phyloP scores from a whole-genome alignment of 2,329 filamentous ascomycete genomes.

The Hymenotorrendiella dingleyae region DNA sequence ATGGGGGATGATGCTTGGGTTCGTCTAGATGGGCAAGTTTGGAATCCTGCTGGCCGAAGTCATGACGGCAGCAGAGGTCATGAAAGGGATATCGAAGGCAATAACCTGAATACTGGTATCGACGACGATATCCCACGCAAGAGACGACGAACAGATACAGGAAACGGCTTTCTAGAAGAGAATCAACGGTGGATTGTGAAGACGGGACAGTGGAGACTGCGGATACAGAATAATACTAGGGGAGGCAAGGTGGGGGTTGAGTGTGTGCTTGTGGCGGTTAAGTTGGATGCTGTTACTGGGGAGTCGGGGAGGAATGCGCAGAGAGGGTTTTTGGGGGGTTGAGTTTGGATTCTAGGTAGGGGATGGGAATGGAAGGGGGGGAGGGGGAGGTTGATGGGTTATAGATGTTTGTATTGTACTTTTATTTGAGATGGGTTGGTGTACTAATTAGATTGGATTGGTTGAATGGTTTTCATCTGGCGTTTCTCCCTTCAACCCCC shows the following conservation, averaged over 20 bases:
- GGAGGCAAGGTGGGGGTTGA: conserved; percentile 53
- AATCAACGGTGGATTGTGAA: conserved; percentile 51
- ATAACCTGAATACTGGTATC: conserved; percentile 7
- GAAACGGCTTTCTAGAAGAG: conserved; percentile 15
- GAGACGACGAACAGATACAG: conserved; percentile 11
- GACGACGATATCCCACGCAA: conserved; percentile 6
- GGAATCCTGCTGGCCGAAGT: conserved; percentile 1
- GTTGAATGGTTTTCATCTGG: no score
- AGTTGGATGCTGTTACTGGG: conserved; percentile 64
- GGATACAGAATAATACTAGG: conserved; percentile 46
- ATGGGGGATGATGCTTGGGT: conserved; percentile 57
- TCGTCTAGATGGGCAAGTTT: conserved; percentile 47
- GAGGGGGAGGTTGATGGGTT: no score
- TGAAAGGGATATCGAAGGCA: conserved; percentile 7
- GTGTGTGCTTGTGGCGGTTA: conserved; percentile 69
- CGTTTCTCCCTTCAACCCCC: no score
- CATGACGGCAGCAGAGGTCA: no score
- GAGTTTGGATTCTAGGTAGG: no score
- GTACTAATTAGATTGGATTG: no score
- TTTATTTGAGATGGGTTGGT: no score
- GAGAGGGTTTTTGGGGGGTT: conserved; percentile 47
- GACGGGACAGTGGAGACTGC: conserved; percentile 66
- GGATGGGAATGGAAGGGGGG: no score
- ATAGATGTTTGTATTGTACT: no score
- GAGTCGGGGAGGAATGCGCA: conserved; percentile 61